Evolutionary conservation across 140 eudicot species (phyloP).

Genomic region (Anethum foeniculum): DNA sequence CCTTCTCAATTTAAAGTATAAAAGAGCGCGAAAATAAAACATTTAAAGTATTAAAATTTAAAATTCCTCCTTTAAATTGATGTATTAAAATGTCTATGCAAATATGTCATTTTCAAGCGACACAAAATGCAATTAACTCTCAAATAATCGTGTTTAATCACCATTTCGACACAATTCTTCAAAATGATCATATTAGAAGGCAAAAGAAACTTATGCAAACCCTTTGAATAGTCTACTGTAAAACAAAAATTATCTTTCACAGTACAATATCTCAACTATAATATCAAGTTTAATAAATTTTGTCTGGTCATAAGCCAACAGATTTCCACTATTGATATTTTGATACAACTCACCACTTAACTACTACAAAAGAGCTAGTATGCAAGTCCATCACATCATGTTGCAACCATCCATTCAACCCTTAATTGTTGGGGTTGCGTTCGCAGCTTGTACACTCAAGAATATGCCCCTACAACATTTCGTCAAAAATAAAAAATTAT

Average conservation of each 20-base stretch:
- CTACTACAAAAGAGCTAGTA: background rate
- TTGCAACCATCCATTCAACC: constrained; percentile 1
- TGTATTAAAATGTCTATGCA: too few species aligned
- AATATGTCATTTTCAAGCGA: too few species aligned
- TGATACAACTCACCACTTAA: background rate
- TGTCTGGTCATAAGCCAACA: background rate
- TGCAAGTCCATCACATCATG: background rate
- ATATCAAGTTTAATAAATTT: background rate
- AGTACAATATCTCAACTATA: background rate
- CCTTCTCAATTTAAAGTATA: too few species aligned
- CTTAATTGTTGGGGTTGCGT: constrained; percentile 20
- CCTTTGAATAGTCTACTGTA: background rate
- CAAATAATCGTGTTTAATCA: too few species aligned
- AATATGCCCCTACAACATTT: constrained; percentile 66
- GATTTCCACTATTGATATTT: background rate
- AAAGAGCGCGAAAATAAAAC: too few species aligned
- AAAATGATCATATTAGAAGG: background rate
- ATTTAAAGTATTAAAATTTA: too few species aligned
- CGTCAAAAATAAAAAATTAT: background rate
- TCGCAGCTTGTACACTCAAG: constrained; percentile 79
- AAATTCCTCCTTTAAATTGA: too few species aligned
- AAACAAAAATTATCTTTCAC: background rate
- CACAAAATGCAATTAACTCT: too few species aligned
- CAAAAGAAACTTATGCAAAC: background rate
- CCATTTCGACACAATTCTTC: too few species aligned